Evolutionary conservation across 768 basidiomycete species (phyloP).

Genomic region (Hypholoma fasciculare): DNA sequence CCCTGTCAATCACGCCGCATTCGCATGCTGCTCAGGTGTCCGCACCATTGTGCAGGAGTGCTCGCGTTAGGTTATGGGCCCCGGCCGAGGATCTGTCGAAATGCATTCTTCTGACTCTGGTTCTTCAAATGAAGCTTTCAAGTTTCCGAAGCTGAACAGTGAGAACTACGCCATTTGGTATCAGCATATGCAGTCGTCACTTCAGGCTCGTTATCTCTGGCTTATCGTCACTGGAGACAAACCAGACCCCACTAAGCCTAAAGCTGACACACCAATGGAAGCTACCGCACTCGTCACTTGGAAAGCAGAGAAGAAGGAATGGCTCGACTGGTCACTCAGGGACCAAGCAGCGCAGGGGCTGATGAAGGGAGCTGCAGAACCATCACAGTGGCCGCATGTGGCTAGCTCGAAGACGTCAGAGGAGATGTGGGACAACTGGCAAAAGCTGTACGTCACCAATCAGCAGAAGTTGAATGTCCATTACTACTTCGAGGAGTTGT

Average conservation of each 20-base stretch:
- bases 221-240: not conserved
- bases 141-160: not conserved
- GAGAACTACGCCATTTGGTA: slow-evolving; percentile 1
- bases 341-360: slow-evolving; percentile 12
- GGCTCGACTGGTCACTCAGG: not conserved
- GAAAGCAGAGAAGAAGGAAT: not conserved
- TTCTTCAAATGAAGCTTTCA: not conserved
- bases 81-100: not conserved
- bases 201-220: slow-evolving; percentile 6
- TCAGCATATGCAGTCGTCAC: slow-evolving; percentile 1
- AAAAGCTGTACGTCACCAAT: not conserved
- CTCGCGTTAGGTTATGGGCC: not conserved
- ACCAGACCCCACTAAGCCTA: not conserved
- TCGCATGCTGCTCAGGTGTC: not conserved
- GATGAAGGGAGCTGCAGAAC: slow-evolving; percentile 11
- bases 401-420: slow-evolving; percentile 4
- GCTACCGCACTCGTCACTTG: not conserved
- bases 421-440: not conserved
- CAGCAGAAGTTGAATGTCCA: slow-evolving; percentile 10
- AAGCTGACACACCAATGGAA: not conserved
- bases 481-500: too few species aligned
- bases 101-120: not conserved
- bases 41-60: not conserved
- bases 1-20: not conserved
- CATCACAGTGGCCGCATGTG: slow-evolving; percentile 14